These are phyloP conservation scores for Fusarium heterosporum DNA, from an alignment of 2,329 filamentous ascomycete genomes.

Conservation along the genomic window DNA sequence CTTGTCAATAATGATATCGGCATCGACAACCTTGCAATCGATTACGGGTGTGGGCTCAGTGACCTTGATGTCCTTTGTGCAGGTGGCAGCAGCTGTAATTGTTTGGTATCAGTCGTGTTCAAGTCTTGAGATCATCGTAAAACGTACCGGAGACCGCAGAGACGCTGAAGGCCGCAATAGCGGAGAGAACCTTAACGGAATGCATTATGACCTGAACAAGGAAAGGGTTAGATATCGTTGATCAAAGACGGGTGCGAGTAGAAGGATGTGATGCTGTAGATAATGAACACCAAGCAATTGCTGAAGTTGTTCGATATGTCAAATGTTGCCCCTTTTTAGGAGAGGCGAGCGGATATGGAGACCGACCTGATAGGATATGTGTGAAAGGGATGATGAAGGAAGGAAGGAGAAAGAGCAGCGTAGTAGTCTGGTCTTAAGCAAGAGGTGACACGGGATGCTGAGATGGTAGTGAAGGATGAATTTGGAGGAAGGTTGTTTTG, in stretches of 20 bases:
- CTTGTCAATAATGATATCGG: conserved; percentile 73
- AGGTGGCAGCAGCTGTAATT: conserved; percentile 51
- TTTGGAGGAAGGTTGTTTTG: conserved; percentile 17
- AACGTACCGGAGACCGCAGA: conserved; percentile 59
- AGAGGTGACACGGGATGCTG: conserved; percentile 14
- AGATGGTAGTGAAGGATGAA: conserved; percentile 23
- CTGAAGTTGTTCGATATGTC: not conserved
- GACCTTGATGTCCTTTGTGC: conserved; percentile 69
- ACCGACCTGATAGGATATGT: conserved; percentile 40
- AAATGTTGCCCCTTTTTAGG: conserved; percentile 10
- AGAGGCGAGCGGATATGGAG: not conserved
- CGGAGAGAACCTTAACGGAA: conserved; percentile 59
- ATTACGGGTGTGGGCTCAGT: conserved; percentile 71
- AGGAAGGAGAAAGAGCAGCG: not conserved
- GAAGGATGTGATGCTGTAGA: conserved; percentile 27
- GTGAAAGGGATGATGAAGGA: conserved; percentile 18
- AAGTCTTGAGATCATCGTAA: accelerated
- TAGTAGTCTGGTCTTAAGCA: conserved; percentile 28
- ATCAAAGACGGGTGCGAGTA: not conserved
- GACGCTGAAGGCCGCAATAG: conserved; percentile 57
- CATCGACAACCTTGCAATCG: conserved; percentile 76
- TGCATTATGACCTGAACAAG: conserved; percentile 58
- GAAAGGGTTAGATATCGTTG: conserved; percentile 32
- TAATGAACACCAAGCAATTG: not conserved
- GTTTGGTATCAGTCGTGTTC: conserved; percentile 5